Conservation (phyloP, 305 asterid species). For the Andrographis paniculata region DNA sequence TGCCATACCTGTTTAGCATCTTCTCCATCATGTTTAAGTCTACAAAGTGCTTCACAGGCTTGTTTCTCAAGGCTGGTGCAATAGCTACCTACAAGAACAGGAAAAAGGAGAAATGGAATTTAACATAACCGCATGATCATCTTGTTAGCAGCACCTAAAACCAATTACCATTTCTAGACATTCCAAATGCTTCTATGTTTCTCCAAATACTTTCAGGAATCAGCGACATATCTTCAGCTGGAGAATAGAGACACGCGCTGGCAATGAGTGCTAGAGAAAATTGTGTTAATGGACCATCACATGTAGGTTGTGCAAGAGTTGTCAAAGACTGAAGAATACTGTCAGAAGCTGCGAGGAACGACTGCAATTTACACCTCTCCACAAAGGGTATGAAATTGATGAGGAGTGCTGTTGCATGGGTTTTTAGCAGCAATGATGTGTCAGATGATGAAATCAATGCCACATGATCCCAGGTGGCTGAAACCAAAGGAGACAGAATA, state of each 20-base stretch:
- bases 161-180: conserved; percentile 50
- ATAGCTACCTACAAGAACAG: conserved; percentile 44
- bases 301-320: conserved; percentile 48
- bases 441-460: conserved; percentile 73
- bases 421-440: conserved; percentile 64
- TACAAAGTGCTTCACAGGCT: conserved; percentile 74
- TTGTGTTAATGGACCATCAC: conserved; percentile 67
- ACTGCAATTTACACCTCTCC: conserved; percentile 56
- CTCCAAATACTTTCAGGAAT: conserved; percentile 87
- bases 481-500: conserved; percentile 48
- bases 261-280: conserved; percentile 79
- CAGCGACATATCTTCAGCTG: conserved; percentile 74
- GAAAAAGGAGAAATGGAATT: conserved; percentile 17
- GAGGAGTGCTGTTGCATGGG: conserved; percentile 68
- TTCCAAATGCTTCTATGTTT: conserved; percentile 68
- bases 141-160: conserved; percentile 15
- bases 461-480: conserved; percentile 81
- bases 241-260: conserved; percentile 68
- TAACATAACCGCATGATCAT: conserved; percentile 5
- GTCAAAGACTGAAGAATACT: conserved; percentile 64
- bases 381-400: conserved; percentile 64
- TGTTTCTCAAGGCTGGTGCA: conserved; percentile 59
- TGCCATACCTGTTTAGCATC: conserved; percentile 78
- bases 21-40: conserved; percentile 60
- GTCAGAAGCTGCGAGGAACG: conserved; percentile 87